Conservation (phyloP, 176 grass and related monocot species). For the Musa itinerans region DNA sequence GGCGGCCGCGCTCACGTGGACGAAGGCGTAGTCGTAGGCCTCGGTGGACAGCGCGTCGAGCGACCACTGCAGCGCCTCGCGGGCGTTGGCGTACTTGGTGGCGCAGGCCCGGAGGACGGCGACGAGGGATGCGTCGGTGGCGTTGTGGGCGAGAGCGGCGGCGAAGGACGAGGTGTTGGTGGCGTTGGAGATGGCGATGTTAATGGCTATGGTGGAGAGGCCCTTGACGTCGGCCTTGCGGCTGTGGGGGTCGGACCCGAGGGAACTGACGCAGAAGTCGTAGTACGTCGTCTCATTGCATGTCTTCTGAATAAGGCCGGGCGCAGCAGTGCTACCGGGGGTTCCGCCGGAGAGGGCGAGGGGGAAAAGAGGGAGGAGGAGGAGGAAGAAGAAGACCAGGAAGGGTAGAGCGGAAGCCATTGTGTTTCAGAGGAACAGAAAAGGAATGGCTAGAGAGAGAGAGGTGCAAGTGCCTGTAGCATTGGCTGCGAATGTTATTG, state of each 20-base stretch:
- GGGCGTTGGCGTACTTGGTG: constrained; percentile 41
- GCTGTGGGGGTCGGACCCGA: constrained; percentile 53
- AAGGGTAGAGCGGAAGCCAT: neutral
- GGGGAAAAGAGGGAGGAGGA: neutral
- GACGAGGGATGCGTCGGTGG: constrained; percentile 20
- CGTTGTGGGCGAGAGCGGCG: constrained; percentile 24
- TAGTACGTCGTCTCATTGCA: constrained; percentile 78
- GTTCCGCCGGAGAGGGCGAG: neutral
- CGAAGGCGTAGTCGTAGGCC: constrained; percentile 63
- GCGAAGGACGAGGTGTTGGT: constrained; percentile 40
- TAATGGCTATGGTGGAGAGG: constrained; percentile 57
- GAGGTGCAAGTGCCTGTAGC: no score
- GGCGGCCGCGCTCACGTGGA: constrained; percentile 65
- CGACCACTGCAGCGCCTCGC: constrained; percentile 40
- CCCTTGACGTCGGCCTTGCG: constrained; percentile 50
- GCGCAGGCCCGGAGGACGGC: constrained; percentile 48
- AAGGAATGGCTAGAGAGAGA: no score
- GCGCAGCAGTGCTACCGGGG: neutral
- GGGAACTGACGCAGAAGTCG: constrained; percentile 60
- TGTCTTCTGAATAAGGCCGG: constrained; percentile 38
- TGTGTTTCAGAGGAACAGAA: neutral
- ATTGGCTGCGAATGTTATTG: no score
- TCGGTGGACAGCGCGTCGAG: constrained; percentile 31
- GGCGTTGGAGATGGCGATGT: constrained; percentile 44
- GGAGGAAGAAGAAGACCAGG: neutral